These are phyloP conservation scores for Cytospora leucostoma DNA, from an alignment of 2,329 filamentous ascomycete genomes.

Conservation along the genomic window DNA sequence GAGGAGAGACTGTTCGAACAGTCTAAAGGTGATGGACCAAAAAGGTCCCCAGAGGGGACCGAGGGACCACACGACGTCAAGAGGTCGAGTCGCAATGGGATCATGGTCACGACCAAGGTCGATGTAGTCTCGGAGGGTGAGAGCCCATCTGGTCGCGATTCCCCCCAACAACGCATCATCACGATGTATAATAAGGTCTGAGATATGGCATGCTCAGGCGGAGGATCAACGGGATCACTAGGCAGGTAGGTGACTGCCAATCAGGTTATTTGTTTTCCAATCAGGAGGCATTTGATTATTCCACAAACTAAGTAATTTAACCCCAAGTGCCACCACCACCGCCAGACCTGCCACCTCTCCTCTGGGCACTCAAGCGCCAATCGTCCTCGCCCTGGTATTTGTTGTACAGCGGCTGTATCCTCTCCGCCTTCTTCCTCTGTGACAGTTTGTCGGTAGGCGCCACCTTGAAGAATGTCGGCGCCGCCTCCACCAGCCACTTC, in stretches of 20 bases:
- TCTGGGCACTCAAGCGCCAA: constrained; percentile 89
- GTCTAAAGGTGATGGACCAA: neutral
- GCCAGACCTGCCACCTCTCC: constrained; percentile 78
- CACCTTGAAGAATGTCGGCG: constrained; percentile 99
- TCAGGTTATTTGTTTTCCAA: neutral
- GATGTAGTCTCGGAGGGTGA: neutral
- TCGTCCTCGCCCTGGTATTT: constrained; percentile 91
- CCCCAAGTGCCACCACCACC: constrained; percentile 92
- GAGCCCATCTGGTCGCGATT: neutral
- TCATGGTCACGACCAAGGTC: neutral
- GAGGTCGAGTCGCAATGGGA: neutral
- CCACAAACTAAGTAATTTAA: constrained; percentile 40
- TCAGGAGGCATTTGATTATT: neutral
- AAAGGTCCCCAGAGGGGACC: neutral
- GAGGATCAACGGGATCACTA: too few relatives aligned
- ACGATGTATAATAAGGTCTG: too few relatives aligned
- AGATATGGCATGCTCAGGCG: too few relatives aligned
- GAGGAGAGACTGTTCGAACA: neutral
- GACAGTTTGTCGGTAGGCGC: constrained; percentile 82
- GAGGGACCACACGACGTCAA: neutral
- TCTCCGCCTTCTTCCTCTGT: constrained; percentile 90
- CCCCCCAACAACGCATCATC: neutral
- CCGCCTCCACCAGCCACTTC: constrained; percentile 90
- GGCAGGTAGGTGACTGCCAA: neutral
- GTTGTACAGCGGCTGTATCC: constrained; percentile 94